A percentile compares a stretch with the other conserved stretches of the same genome.
These are phyloP conservation scores for Penicillium simplicissimum DNA, from an alignment of 495 filamentous ascomycete species.

Conservation along the genomic window DNA sequence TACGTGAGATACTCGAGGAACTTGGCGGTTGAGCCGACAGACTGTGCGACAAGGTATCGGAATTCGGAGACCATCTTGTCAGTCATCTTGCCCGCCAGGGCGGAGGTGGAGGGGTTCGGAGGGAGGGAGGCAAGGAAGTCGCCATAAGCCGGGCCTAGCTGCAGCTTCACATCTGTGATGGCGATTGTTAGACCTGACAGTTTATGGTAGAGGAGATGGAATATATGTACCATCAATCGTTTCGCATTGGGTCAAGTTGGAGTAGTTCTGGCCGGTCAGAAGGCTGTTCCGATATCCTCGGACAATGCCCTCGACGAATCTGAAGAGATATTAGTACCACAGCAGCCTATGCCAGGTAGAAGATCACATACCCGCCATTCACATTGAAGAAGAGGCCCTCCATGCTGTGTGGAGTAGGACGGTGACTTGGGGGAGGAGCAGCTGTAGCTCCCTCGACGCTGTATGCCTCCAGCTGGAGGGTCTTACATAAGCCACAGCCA, in stretches of 20 bases:
- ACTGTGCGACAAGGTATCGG: slow-evolving; percentile 89
- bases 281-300: slow-evolving; percentile 95
- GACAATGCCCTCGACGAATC: slow-evolving; percentile 95
- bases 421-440: slow-evolving; percentile 22
- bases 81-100: slow-evolving; percentile 90
- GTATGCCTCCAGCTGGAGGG: slow-evolving; percentile 16
- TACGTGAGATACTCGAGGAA: slow-evolving; percentile 98
- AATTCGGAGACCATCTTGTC: slow-evolving; percentile 99
- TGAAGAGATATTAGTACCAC: slow-evolving; percentile 39
- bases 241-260: slow-evolving; percentile 97
- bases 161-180: slow-evolving; percentile 85
- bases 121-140: slow-evolving; percentile 94
- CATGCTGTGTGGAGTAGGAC: slow-evolving; percentile 55
- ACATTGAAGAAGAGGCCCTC: slow-evolving; percentile 97
- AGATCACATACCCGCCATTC: slow-evolving; percentile 72
- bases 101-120: slow-evolving; percentile 94
- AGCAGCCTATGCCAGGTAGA: slow-evolving; percentile 4
- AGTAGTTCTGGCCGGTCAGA: slow-evolving; percentile 87
- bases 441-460: slow-evolving; percentile 24
- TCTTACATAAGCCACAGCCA: slow-evolving; percentile 34
- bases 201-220: slow-evolving; percentile 17
- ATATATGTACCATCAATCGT: slow-evolving; percentile 85
- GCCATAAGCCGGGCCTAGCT: slow-evolving; percentile 94
- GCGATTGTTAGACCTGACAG: slow-evolving; percentile 8
- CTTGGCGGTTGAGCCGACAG: slow-evolving; percentile 82